Conservation (phyloP, 805 yeast species). For the Yamadazyma phyllophila region DNA sequence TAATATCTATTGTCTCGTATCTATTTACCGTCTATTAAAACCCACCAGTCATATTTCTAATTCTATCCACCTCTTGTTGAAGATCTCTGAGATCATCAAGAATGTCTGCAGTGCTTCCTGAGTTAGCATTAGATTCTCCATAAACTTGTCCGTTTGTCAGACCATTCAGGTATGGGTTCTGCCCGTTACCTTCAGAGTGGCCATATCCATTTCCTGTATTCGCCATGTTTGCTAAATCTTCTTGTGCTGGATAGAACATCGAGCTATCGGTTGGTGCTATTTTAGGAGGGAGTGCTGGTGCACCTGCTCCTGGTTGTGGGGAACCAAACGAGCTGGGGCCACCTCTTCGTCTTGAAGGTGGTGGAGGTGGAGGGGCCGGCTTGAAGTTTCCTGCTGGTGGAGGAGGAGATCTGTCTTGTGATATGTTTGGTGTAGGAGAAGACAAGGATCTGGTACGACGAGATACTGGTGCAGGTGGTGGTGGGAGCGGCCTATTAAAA, state of each 20-base stretch:
- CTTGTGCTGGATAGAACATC: conserved; percentile 19
- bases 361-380: conserved; percentile 41
- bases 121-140: not conserved
- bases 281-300: conserved; percentile 11
- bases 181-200: too few species aligned
- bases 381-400: not conserved
- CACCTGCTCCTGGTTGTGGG: conserved; percentile 6
- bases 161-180: conserved; percentile 25
- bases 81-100: conserved; percentile 64
- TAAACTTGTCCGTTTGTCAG: not conserved
- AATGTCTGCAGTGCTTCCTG: conserved; percentile 46
- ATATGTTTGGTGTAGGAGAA: conserved; percentile 32
- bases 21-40: conserved; percentile 20
- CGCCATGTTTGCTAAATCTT: not conserved
- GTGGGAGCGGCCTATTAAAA: conserved; percentile 4
- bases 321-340: conserved; percentile 13
- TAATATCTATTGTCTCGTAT: too few species aligned
- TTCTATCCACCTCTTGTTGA: conserved; percentile 66
- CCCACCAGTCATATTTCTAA: conserved; percentile 47
- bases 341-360: conserved; percentile 35
- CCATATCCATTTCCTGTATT: too few species aligned
- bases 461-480: conserved; percentile 22
- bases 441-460: conserved; percentile 30
- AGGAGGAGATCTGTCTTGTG: conserved; percentile 8
- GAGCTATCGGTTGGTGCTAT: conserved; percentile 1